phyloP scores from a whole-genome alignment of 78 protist genomes.

The Cavenderia fasciculata region DNA sequence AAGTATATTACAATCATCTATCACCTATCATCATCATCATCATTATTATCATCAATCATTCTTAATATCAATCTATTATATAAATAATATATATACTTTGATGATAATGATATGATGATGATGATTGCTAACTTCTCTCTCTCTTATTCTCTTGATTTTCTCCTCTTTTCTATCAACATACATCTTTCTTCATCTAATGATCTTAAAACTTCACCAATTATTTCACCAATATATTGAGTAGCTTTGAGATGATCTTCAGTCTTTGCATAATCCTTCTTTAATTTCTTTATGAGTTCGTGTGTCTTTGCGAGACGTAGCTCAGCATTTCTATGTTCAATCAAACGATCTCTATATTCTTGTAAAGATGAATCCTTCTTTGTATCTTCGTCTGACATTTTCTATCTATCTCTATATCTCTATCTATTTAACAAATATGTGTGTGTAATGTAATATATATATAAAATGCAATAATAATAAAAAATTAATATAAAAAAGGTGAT shows the following conservation, averaged over 20 bases:
- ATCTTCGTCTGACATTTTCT: constrained; percentile 39
- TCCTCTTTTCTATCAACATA: no score
- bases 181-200: constrained; percentile 97
- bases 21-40: no score
- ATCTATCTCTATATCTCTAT: neutral
- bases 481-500: no score
- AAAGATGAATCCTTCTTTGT: constrained; percentile 47
- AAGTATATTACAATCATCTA: no score
- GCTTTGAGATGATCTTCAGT: constrained; percentile 98
- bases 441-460: neutral
- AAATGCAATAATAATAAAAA: neutral
- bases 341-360: constrained; percentile 62
- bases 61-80: no score
- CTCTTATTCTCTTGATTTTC: no score
- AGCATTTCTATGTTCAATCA: constrained; percentile 77
- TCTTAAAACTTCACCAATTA: constrained; percentile 98
- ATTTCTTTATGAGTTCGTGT: constrained; percentile 34
- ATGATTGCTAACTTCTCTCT: no score
- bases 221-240: constrained; percentile 98
- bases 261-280: constrained; percentile 89
- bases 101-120: neutral
- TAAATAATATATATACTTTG: no score
- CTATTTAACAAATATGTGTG: no score
- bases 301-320: constrained; percentile 56
- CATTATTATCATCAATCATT: neutral